A percentile compares a stretch with the other conserved stretches of the same genome.
phyloP scores from a whole-genome alignment of 2,329 filamentous ascomycete genomes.

The Coniella vitis region DNA sequence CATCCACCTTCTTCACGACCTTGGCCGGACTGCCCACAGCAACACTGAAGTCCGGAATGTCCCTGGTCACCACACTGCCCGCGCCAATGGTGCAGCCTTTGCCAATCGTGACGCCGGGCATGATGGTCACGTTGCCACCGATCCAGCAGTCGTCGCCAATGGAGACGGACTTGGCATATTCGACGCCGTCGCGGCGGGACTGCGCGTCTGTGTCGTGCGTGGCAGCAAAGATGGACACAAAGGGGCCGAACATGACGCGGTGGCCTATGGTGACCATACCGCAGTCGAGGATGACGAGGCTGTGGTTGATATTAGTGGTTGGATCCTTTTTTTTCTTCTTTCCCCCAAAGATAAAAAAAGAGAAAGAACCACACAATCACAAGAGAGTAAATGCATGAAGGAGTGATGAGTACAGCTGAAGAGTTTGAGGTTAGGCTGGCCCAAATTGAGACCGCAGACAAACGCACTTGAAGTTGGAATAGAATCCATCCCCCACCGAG shows the following conservation, averaged over 20 bases:
- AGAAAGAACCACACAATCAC: conserved; percentile 17
- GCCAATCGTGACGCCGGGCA: conserved; percentile 47
- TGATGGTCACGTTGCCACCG: conserved; percentile 41
- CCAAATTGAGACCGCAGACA: too few relatives aligned
- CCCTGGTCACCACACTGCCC: conserved; percentile 42
- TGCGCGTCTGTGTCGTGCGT: conserved; percentile 62
- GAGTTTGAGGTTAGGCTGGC: too few relatives aligned
- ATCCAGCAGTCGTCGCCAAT: conserved; percentile 52
- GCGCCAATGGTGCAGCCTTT: conserved; percentile 45
- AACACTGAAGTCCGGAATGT: conserved; percentile 40
- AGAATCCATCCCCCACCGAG: conserved; percentile 54
- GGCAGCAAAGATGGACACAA: conserved; percentile 63
- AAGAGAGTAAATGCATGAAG: too few relatives aligned
- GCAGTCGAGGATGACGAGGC: conserved; percentile 64
- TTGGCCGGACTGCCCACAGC: conserved; percentile 42
- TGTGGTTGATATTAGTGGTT: too few relatives aligned
- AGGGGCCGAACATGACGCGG: conserved; percentile 65
- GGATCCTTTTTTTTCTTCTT: conserved; percentile 24
- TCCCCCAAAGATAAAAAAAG: not conserved
- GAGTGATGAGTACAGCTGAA: too few relatives aligned
- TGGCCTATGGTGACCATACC: conserved; percentile 63
- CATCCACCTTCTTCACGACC: conserved; percentile 40
- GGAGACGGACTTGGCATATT: conserved; percentile 38
- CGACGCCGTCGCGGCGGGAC: conserved; percentile 38
- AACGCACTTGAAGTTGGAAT: conserved; percentile 58